Base-by-base conservation (phyloP, 345 rosid species). In the Carallia pectinifolia region DNA sequence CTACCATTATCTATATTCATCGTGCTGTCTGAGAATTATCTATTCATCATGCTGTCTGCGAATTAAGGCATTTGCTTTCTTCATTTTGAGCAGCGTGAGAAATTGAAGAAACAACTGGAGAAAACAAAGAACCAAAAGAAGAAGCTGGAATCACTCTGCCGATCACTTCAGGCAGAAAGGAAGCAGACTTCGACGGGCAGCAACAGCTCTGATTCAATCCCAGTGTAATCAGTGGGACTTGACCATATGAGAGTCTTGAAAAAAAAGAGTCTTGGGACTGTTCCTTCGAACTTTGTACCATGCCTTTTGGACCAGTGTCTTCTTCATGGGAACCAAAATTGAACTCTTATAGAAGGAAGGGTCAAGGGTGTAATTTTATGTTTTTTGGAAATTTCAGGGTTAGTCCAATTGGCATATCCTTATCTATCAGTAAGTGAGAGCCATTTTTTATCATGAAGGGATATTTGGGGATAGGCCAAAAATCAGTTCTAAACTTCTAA, bases 111-210 rank as follows among this genome's bases (percentile, higher is more conserved):
- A 77, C 88, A 80, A 64, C 74, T 91, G 74, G 93, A 91, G 87
- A 94, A 87, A 82, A 83, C 86, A 29, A 94, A 85, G 87, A 94
- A 94, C 63, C 98, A 94, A 81, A 94, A 94, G 78, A 95, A 87
- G 53, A 91, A 85, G 82, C 91, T 89, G 40, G 98, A 94, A 79
- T 89, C 93, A 8, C 79, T 91, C 68, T 94, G 95, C 81, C 84
- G 97, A 62, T 86, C 95, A n/a, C 96, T 91, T 74, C 98, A 89
- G 76, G 93, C 95, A 9, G 96, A 94, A 79, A 83, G 97, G 82
- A 91, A 85, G 74, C 95, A 85, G 69, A 83, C 74, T 60, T 56
- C 84, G 0, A 58, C 17, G 1, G 77, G 56, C 39, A 65, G 76
- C 75, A 83, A 58, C 72, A 61, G 58, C 73, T 61, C 81, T 0